Evolutionary conservation across 352 stramenopile genomes (phyloP).

Genomic region (Pythium coloratum): DNA sequence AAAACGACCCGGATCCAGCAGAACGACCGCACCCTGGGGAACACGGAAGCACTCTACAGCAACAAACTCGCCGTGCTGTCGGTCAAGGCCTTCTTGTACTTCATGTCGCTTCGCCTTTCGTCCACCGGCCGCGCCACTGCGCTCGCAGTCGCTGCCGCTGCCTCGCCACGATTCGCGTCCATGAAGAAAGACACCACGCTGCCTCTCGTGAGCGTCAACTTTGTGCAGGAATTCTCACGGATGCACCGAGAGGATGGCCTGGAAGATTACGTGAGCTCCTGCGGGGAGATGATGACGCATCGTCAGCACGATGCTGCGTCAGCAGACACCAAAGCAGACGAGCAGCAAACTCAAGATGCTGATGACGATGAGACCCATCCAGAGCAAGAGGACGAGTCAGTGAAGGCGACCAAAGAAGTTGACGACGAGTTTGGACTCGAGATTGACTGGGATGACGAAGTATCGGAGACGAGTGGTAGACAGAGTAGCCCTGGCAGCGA

Average conservation of each 20-base stretch:
- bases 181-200: conserved; percentile 51
- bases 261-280: conserved; percentile 55
- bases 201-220: conserved; percentile 36
- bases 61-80: conserved; percentile 35
- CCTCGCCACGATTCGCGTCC: conserved; percentile 13
- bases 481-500: not conserved
- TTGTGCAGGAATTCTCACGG: conserved; percentile 55
- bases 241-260: conserved; percentile 59
- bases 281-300: conserved; percentile 14
- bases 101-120: conserved; percentile 38
- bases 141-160: not conserved
- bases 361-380: not conserved
- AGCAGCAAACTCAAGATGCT: conserved; percentile 3
- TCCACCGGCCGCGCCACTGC: conserved; percentile 2
- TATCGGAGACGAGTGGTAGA: not conserved
- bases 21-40: not conserved
- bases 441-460: conserved; percentile 25
- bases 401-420: not conserved
- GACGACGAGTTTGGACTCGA: conserved; percentile 24
- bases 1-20: not conserved
- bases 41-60: conserved; percentile 12
- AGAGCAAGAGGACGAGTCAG: conserved; percentile 11
- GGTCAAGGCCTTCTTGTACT: conserved; percentile 61
- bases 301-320: not conserved
- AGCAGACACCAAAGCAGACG: not conserved